These are phyloP conservation scores for Fusarium tuaranense DNA, from an alignment of 2,329 filamentous ascomycete species.

Conservation along the genomic window DNA sequence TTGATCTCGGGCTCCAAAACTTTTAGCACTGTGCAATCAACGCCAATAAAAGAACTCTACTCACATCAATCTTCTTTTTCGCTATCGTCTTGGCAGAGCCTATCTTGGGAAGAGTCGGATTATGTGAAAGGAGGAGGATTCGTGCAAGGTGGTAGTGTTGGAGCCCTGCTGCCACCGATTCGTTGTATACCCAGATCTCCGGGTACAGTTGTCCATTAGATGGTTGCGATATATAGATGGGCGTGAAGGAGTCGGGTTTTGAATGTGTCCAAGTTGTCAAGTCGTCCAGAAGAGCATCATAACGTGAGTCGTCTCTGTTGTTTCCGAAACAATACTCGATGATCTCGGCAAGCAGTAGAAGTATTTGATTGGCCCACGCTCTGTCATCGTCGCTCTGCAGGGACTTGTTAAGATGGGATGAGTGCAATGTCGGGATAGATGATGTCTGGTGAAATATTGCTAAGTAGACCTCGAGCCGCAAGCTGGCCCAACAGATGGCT, in stretches of 20 bases:
- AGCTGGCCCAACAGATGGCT: background rate
- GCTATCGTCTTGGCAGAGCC: background rate
- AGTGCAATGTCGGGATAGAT: background rate
- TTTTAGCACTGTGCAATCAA: background rate
- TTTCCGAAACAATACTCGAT: background rate
- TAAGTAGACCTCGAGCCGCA: background rate
- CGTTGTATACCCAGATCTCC: background rate
- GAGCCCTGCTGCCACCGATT: background rate
- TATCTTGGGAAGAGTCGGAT: background rate
- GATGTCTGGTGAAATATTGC: background rate
- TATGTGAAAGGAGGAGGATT: background rate
- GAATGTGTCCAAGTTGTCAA: background rate
- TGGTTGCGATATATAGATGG: background rate
- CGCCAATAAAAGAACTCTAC: background rate
- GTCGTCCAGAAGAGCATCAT: background rate
- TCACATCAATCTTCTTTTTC: background rate
- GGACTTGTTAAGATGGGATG: background rate
- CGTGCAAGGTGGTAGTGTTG: background rate
- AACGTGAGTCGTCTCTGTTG: background rate
- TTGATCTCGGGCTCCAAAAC: background rate
- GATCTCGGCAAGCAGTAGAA: background rate
- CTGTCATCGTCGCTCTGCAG: background rate
- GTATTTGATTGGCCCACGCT: background rate
- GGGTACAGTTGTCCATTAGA: background rate
- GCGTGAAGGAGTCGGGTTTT: background rate